Evolutionary conservation across 768 basidiomycete genomes (phyloP).

Genomic region (Hypholoma fasciculare): DNA sequence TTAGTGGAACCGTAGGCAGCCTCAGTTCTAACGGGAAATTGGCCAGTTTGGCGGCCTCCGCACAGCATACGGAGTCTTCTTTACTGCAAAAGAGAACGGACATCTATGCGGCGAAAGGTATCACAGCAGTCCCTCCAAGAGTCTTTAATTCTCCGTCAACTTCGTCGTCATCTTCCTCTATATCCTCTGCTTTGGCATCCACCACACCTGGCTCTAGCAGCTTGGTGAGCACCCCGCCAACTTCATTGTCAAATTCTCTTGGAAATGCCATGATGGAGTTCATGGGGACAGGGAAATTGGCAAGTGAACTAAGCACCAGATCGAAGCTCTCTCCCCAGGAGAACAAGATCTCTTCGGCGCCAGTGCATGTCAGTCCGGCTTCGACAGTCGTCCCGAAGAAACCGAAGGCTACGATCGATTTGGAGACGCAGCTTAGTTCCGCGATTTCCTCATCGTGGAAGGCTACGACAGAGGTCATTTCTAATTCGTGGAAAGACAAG

Average conservation of each 20-base stretch:
- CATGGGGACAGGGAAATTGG: conserved; percentile 33
- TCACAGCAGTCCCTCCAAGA: conserved; percentile 20
- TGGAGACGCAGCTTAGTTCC: conserved; percentile 31
- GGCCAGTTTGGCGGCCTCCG: conserved; percentile 36
- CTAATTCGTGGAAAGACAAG: conserved; percentile 41
- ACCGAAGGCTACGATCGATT: conserved; percentile 29
- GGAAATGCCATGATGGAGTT: conserved; percentile 44
- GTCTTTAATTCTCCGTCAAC: conserved; percentile 38
- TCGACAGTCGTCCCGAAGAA: conserved; percentile 26
- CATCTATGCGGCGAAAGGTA: conserved; percentile 18
- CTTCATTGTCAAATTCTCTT: conserved; percentile 50
- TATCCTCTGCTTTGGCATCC: conserved; percentile 42
- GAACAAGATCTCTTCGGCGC: not conserved
- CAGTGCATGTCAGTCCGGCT: conserved; percentile 3
- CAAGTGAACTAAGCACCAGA: conserved; percentile 23
- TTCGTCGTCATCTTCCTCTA: conserved; percentile 55
- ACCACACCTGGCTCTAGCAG: conserved; percentile 40
- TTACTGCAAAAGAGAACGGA: conserved; percentile 19
- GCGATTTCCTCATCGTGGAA: conserved; percentile 41
- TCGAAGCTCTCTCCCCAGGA: conserved; percentile 16
- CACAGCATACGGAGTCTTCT: conserved; percentile 16
- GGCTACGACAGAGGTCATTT: conserved; percentile 22
- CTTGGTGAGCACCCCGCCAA: conserved; percentile 56
- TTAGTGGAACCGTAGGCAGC: conserved; percentile 29
- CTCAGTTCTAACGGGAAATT: conserved; percentile 41